Evolutionary conservation across 352 stramenopile genomes (phyloP).

Genomic region (Phytophthora cactorum): DNA sequence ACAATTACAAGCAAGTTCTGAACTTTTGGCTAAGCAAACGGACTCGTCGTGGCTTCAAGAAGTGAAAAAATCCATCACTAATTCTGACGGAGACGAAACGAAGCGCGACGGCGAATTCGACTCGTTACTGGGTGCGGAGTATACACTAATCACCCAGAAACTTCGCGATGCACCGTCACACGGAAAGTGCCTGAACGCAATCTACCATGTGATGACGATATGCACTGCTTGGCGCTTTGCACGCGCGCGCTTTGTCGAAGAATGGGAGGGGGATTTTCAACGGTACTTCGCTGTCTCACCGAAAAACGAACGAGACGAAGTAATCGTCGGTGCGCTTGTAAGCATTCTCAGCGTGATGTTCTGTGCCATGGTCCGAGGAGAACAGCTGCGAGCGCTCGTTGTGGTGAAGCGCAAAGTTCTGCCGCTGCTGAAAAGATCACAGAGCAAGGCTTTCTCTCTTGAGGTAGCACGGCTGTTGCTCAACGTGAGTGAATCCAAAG

Average conservation of each 20-base stretch:
- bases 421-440: constrained; percentile 46
- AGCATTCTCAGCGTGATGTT: constrained; percentile 45
- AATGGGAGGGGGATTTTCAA: constrained; percentile 59
- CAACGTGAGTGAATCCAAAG: constrained; percentile 47
- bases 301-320: constrained; percentile 59
- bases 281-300: constrained; percentile 47
- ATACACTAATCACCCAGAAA: constrained; percentile 34
- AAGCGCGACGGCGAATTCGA: constrained; percentile 2
- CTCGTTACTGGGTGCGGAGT: constrained; percentile 23
- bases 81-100: not conserved
- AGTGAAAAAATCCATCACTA: constrained; percentile 18
- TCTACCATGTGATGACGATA: constrained; percentile 62
- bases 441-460: constrained; percentile 35
- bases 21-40: constrained; percentile 16
- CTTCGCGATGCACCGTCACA: constrained; percentile 58
- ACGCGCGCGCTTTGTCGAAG: constrained; percentile 30
- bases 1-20: constrained; percentile 17
- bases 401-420: constrained; percentile 62
- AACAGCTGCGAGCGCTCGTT: constrained; percentile 55
- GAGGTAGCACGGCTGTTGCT: constrained; percentile 59
- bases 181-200: constrained; percentile 62
- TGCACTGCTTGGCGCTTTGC: constrained; percentile 31
- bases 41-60: constrained; percentile 32
- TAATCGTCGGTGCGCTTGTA: constrained; percentile 57
- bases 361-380: constrained; percentile 35